Evolutionary conservation across 192 early-diverging fungal species (phyloP).

Genomic region (Umbelopsis ramanniana): DNA sequence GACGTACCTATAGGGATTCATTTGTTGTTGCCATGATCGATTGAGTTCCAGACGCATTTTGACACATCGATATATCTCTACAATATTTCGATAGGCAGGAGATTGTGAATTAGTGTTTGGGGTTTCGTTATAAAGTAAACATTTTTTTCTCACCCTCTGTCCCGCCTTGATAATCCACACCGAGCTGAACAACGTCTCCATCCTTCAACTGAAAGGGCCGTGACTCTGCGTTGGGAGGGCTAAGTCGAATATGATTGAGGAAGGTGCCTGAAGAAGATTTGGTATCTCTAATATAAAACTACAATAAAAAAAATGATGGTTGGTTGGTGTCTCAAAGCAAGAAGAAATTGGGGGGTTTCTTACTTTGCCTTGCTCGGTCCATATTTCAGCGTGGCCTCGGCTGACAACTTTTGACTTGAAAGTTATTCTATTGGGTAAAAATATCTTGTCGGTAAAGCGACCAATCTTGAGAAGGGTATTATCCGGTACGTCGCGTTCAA

Average conservation of each 20-base stretch:
- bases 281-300: conserved; percentile 94
- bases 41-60: conserved; percentile 84
- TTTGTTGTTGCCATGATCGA: conserved; percentile 66
- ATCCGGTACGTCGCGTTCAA: conserved; percentile 46
- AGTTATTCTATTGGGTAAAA: conserved; percentile 60
- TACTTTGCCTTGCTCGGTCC: conserved; percentile 67
- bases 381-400: conserved; percentile 87
- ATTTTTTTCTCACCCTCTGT: conserved; percentile 62
- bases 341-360: background rate
- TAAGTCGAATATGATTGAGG: conserved; percentile 92
- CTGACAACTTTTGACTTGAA: conserved; percentile 87
- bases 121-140: too few species aligned
- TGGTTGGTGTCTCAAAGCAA: background rate
- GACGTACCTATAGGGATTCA: conserved; percentile 65
- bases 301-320: conserved; percentile 18
- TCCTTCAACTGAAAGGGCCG: conserved; percentile 79
- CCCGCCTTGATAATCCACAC: conserved; percentile 95
- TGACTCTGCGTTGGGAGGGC: conserved; percentile 85
- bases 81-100: too few species aligned
- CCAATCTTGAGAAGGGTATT: conserved; percentile 42
- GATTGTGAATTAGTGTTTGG: background rate
- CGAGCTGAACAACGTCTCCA: conserved; percentile 95
- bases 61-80: conserved; percentile 94
- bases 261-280: conserved; percentile 98
- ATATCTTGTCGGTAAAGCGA: conserved; percentile 41